Conservation (phyloP, 176 grass and related monocot species). For the Avena insularis region DNA sequence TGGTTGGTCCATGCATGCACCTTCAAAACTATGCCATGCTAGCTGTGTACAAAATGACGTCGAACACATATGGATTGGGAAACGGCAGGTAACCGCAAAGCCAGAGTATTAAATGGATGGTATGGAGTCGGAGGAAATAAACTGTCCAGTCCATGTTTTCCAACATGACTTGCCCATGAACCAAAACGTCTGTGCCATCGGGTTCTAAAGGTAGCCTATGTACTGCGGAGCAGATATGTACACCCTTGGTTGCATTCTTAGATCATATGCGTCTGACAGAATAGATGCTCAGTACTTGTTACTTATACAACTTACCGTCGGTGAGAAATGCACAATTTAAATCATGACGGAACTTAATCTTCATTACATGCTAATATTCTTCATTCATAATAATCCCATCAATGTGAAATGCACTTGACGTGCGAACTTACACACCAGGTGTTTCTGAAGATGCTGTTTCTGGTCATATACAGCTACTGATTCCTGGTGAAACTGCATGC, state of each 20-base stretch:
- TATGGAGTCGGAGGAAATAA: too few relatives aligned
- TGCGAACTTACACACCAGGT: constrained; percentile 57
- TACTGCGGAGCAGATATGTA: neutral
- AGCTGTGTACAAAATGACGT: too few relatives aligned
- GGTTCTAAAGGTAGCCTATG: too few relatives aligned
- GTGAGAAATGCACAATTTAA: neutral
- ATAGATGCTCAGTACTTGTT: neutral
- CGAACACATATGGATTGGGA: too few relatives aligned
- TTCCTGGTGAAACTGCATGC: constrained; percentile 97
- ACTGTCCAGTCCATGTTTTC: too few relatives aligned
- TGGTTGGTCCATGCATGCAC: too few relatives aligned
- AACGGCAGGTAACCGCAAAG: too few relatives aligned
- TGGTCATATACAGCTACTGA: constrained; percentile 93
- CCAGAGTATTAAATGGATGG: too few relatives aligned
- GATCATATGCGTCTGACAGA: neutral
- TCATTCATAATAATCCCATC: constrained; percentile 13
- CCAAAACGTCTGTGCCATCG: too few relatives aligned
- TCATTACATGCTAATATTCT: neutral
- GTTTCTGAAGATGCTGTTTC: constrained; percentile 99
- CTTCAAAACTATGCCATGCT: too few relatives aligned
- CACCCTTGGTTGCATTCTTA: constrained; percentile 8
- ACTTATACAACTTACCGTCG: neutral
- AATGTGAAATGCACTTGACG: neutral
- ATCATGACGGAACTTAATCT: constrained; percentile 11
- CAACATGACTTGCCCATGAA: too few relatives aligned